Percentiles rank a stretch among this genome's conserved stretches.
phyloP scores from a whole-genome alignment of 1,284 basidiomycete species.

The Porodaedalea pini region DNA sequence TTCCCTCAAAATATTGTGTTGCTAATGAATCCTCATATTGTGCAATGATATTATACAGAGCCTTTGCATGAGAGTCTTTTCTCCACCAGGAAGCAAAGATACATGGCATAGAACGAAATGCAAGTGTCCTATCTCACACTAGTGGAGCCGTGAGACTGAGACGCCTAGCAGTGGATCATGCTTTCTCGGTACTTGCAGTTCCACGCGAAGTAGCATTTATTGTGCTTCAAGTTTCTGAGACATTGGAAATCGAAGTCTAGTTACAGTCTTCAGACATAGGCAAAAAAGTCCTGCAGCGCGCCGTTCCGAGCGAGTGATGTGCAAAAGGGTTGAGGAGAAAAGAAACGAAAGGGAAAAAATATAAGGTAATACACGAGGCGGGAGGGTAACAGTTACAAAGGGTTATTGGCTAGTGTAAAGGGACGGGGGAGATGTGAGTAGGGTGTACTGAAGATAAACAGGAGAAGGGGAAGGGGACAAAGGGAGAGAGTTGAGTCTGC shows the following conservation, averaged over 20 bases:
- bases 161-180: too few relatives aligned
- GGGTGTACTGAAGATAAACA: neutral
- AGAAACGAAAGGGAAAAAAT: neutral
- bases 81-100: neutral
- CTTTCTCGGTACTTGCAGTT: too few relatives aligned
- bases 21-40: conserved; percentile 2
- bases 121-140: too few relatives aligned
- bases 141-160: too few relatives aligned
- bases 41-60: neutral
- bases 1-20: neutral
- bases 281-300: neutral
- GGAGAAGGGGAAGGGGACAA: neutral
- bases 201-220: too few relatives aligned
- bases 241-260: neutral
- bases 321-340: neutral
- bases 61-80: neutral
- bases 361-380: conserved; percentile 1
- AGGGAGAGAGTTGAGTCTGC: too few relatives aligned
- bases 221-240: neutral
- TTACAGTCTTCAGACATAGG: neutral
- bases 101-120: neutral
- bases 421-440: neutral
- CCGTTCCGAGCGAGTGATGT: neutral
- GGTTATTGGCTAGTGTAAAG: too few relatives aligned
- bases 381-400: neutral